These are phyloP conservation scores for Globisporangium yorkense DNA, from an alignment of 352 stramenopile genomes.

Conservation along the genomic window DNA sequence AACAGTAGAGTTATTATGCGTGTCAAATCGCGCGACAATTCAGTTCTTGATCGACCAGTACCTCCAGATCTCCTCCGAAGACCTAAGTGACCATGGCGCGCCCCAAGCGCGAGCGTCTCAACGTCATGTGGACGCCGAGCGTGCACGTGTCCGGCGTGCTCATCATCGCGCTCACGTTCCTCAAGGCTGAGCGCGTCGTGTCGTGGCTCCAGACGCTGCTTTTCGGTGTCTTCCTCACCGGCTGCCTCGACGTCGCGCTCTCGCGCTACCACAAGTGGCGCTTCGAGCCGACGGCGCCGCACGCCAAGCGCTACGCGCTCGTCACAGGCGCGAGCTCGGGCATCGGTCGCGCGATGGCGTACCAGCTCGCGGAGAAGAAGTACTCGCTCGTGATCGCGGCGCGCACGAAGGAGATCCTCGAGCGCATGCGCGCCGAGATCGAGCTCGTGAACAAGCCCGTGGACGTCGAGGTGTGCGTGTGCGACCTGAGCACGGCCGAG, in stretches of 20 bases:
- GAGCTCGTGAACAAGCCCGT: conserved; percentile 62
- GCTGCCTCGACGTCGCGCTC: conserved; percentile 51
- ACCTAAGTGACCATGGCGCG: conserved; percentile 14
- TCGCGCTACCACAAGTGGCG: conserved; percentile 62
- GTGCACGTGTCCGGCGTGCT: conserved; percentile 43
- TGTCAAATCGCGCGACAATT: background rate
- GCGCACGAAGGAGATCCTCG: conserved; percentile 46
- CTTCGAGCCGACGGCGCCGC: conserved; percentile 41
- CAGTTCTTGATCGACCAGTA: background rate
- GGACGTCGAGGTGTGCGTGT: conserved; percentile 50
- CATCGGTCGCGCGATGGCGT: conserved; percentile 75
- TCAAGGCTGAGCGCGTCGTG: conserved; percentile 32
- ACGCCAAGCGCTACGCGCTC: conserved; percentile 53
- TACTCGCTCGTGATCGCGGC: conserved; percentile 73
- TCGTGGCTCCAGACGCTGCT: conserved; percentile 31
- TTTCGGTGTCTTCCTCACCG: conserved; percentile 49
- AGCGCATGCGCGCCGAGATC: conserved; percentile 69
- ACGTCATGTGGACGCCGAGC: conserved; percentile 29
- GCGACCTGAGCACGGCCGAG: conserved; percentile 42
- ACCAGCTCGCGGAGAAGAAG: conserved; percentile 69
- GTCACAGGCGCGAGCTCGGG: conserved; percentile 73
- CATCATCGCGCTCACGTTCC: conserved; percentile 38
- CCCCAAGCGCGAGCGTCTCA: conserved; percentile 20
- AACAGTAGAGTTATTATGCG: background rate
- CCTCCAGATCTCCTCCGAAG: conserved; percentile 16